phyloP scores from a whole-genome alignment of 2,329 filamentous ascomycete species.

The Fusarium drepaniforme region DNA sequence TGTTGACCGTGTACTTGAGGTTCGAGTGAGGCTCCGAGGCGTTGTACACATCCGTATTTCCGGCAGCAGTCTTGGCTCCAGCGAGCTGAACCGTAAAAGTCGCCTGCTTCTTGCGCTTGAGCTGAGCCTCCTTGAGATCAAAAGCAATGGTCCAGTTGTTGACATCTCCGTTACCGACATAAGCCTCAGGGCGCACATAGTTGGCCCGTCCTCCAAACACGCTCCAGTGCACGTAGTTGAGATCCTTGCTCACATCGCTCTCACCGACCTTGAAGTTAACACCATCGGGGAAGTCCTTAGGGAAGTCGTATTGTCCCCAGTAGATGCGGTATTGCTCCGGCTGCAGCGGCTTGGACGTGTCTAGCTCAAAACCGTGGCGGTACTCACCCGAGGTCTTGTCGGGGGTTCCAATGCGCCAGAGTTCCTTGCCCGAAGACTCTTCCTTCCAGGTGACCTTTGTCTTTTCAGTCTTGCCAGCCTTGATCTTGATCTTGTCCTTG shows the following conservation, averaged over 20 bases:
- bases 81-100: constrained; percentile 74
- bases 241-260: constrained; percentile 60
- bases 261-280: constrained; percentile 69
- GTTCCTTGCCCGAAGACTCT: constrained; percentile 67
- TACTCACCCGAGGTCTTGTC: constrained; percentile 73
- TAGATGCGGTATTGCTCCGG: constrained; percentile 72
- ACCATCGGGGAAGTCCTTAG: constrained; percentile 68
- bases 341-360: constrained; percentile 60
- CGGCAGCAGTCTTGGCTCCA: constrained; percentile 70
- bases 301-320: constrained; percentile 71
- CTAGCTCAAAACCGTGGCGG: constrained; percentile 65
- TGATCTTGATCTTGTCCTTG: constrained; percentile 62
- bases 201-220: constrained; percentile 70
- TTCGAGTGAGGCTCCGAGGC: constrained; percentile 65
- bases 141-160: constrained; percentile 73
- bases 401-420: constrained; percentile 73
- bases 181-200: constrained; percentile 56
- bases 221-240: constrained; percentile 76
- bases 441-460: constrained; percentile 61
- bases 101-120: constrained; percentile 58
- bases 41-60: constrained; percentile 70
- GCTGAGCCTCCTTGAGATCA: constrained; percentile 56
- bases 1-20: constrained; percentile 59
- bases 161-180: constrained; percentile 57
- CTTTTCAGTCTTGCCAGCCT: constrained; percentile 50